Base-by-base conservation (phyloP, 2,329 filamentous ascomycete species). In the Bisporella sp. region DNA sequence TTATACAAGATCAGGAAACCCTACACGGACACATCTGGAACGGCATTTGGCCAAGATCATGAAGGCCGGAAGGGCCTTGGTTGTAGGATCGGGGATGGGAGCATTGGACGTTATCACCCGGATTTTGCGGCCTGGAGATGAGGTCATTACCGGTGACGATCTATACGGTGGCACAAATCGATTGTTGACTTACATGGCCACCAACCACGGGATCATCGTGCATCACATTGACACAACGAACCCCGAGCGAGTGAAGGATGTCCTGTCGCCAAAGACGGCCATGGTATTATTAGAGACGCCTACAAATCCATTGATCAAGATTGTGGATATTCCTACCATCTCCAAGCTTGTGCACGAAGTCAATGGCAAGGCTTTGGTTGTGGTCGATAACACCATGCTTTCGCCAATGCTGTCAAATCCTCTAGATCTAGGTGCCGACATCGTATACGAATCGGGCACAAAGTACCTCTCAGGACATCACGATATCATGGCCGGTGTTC, bases 341-440 rank as follows among this genome's bases (percentile, higher is more conserved):
- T 82, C 93, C 11, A 75, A 77, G 39, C 73, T 85, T 21, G 81
- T 87, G 0, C 93, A 97, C 68, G 81, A 84, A 37, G 80, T 79
- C 46, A 96, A 93, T 68, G 74, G 85, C 6, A 81, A 80, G 55
- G 87, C 89, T 30, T 74, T 97, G 40, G 90, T 99, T 12, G 83
- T 91, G 2, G 93, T 97, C 30, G 93, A 99, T 71, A 99, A 99
- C 74, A 99, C 93, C 51, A 99, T 99, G 93, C 84, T 99, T 58
- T 96, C 91, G 2, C 93, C 93, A 8, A 85, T 96, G 74, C 82
- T 99, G 6, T 85, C 85, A 64, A 97, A 96, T 71, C 93, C 93
- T 5, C 81, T 99, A 13, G 92, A 97, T 54, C 78, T 97, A 31
- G 93, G 95, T 51, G 91, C 92, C 12, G 93, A 99, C 63, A 87